Percentiles rank a stretch among this genome's conserved stretches.
Conservation (phyloP, 805 yeast genomes). For the Wickerhamomyces hampshirensis region DNA sequence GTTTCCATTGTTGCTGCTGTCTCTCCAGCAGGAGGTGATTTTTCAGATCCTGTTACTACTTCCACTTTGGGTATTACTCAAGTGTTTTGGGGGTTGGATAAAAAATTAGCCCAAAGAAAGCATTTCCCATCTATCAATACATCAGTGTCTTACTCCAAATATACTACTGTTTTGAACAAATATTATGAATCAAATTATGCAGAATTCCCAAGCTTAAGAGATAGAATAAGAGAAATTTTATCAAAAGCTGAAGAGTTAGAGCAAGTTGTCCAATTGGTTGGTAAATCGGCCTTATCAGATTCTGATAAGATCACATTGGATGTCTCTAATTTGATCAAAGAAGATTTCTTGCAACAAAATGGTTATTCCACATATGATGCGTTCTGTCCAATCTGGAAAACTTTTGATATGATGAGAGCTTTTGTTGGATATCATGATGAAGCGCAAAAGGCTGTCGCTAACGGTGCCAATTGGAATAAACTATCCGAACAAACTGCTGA, state of each 20-base stretch:
- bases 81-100: conserved; percentile 99
- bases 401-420: conserved; percentile 95
- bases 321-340: conserved; percentile 86
- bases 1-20: conserved; percentile 99
- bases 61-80: conserved; percentile 99
- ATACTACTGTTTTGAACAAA: conserved; percentile 79
- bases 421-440: conserved; percentile 90
- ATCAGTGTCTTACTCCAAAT: conserved; percentile 93
- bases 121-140: conserved; percentile 99
- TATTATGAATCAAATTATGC: conserved; percentile 85
- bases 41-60: conserved; percentile 99
- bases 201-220: conserved; percentile 87
- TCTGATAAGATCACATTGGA: conserved; percentile 95
- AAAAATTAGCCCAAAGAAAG: conserved; percentile 98
- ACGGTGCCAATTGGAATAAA: conserved; percentile 94
- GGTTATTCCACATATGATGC: conserved; percentile 98
- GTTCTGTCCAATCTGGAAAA: conserved; percentile 99
- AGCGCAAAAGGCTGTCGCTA: conserved; percentile 93
- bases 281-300: conserved; percentile 96
- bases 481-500: conserved; percentile 85
- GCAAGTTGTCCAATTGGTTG: conserved; percentile 98
- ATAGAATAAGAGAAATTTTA: conserved; percentile 87
- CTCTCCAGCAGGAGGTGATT: conserved; percentile 99
- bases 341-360: conserved; percentile 98
- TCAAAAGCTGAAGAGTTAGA: conserved; percentile 98